phyloP scores from a whole-genome alignment of 2,329 filamentous ascomycete species.

The Monilinia fructigena region DNA sequence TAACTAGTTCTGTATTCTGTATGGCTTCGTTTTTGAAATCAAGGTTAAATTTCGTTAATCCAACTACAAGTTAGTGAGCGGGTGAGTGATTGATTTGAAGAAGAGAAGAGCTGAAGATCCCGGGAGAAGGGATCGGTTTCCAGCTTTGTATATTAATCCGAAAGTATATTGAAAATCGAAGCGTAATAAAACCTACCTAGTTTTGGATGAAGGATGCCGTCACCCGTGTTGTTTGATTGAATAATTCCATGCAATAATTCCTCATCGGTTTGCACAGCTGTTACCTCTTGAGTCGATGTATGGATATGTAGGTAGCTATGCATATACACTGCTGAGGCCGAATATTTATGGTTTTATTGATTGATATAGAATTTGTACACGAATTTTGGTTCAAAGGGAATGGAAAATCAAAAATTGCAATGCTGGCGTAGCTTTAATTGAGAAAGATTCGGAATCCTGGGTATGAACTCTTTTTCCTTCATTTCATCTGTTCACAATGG shows the following conservation, averaged over 20 bases:
- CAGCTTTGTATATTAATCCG: neutral
- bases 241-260: neutral
- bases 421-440: neutral
- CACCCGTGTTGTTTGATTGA: too few species aligned
- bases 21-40: neutral
- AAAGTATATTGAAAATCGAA: neutral
- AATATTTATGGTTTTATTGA: neutral
- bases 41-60: neutral
- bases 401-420: neutral
- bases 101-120: slow-evolving; percentile 4
- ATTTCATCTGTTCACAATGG: neutral
- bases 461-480: neutral
- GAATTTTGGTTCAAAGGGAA: neutral
- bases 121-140: neutral
- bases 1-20: neutral
- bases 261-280: neutral
- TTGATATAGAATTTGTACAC: neutral
- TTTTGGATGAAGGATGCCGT: neutral
- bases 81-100: neutral
- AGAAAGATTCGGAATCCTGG: neutral
- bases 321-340: neutral
- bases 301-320: neutral
- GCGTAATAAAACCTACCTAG: too few species aligned
- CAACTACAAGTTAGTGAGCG: too few species aligned
- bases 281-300: neutral